Base-by-base conservation (phyloP, 2,329 filamentous ascomycete species). In the Paracamarosporium sp. region DNA sequence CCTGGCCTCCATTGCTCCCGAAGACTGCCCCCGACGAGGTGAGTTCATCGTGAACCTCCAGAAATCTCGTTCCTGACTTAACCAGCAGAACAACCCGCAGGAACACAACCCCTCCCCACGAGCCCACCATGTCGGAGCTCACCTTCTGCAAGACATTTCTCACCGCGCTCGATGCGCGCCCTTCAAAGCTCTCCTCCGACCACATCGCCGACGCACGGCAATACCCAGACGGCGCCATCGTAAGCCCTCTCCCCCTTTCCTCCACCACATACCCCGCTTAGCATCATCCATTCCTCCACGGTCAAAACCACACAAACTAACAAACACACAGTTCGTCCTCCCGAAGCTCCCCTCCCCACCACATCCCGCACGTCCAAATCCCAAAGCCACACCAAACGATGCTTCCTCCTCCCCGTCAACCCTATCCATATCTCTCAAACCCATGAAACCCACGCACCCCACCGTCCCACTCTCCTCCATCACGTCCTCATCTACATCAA, bases 101-200 rank as follows among this genome's bases (percentile, higher is more conserved):
- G 8, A 48, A 12, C 1, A 12, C 13, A 13, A 30, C 24, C 13
- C 45, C 45, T 30, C 30, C 25, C 30, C 31, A 13, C 45, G 5
- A 24, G 50, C 48, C 62, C 56, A 65, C 45, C 59, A 78, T 78
- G 76, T 71, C 75, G n/a, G 93, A 97, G 84, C 79, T 93, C 59
- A 81, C 87, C 50, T 98, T 97, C 77, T 90, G 92, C 67, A 92
- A 90, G 78, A 84, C 87, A 30, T 97, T 96, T 78, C 88, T 99
- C 66, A 82, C 88, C 51, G 85, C 87, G 22, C 86, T 98, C 61
- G 92, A 96, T 78, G 86, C 88, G 59, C 88, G 89, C 48, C 90
- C 93, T 7, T 78, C 88, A 68, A 96, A 93, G 82, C 86, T 98
- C 62, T 88, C 90, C n/a, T 83, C 91, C 63, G 92, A 98, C 77